Conservation (phyloP, 345 rosid genomes). For the Excoecaria agallocha region DNA sequence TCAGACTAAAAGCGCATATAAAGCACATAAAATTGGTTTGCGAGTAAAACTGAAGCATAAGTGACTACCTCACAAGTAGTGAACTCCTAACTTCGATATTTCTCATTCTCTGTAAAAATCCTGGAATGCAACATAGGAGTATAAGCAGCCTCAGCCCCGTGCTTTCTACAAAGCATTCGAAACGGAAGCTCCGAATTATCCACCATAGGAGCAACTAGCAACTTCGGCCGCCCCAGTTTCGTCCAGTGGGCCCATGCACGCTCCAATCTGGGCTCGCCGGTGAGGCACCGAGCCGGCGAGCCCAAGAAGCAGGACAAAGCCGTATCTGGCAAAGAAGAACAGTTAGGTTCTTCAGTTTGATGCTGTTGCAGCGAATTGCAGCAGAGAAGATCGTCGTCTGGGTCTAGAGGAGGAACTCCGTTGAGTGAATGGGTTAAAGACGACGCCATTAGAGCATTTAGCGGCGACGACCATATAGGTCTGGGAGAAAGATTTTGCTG, state of each 20-base stretch:
- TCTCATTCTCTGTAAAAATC: constrained; percentile 71
- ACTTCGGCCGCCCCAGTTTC: constrained; percentile 70
- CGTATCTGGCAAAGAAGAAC: constrained; percentile 19
- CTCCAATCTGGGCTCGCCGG: constrained; percentile 48
- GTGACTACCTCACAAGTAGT: constrained; percentile 72
- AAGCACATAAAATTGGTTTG: neutral
- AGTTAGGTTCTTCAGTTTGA: constrained; percentile 2
- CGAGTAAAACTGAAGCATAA: neutral
- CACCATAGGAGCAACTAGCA: constrained; percentile 94
- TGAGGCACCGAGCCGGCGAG: constrained; percentile 34
- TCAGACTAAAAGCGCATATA: neutral
- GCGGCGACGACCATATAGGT: constrained; percentile 11
- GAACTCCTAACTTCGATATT: constrained; percentile 74
- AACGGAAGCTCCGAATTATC: constrained; percentile 97
- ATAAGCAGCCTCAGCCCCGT: constrained; percentile 89
- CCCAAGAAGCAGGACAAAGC: neutral
- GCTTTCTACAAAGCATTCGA: constrained; percentile 86
- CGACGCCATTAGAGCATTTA: constrained; percentile 32
- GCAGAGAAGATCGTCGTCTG: constrained; percentile 41
- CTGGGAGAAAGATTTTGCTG: constrained; percentile 4
- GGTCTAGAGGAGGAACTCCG: constrained; percentile 26
- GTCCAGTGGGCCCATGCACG: constrained; percentile 88
- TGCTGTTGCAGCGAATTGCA: constrained; percentile 21
- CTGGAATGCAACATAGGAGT: constrained; percentile 95
- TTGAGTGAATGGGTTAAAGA: constrained; percentile 24